Evolutionary conservation across 345 rosid species (phyloP), one percentile per base, ranked within the genome.

Genomic region (Excoecaria agallocha): DNA sequence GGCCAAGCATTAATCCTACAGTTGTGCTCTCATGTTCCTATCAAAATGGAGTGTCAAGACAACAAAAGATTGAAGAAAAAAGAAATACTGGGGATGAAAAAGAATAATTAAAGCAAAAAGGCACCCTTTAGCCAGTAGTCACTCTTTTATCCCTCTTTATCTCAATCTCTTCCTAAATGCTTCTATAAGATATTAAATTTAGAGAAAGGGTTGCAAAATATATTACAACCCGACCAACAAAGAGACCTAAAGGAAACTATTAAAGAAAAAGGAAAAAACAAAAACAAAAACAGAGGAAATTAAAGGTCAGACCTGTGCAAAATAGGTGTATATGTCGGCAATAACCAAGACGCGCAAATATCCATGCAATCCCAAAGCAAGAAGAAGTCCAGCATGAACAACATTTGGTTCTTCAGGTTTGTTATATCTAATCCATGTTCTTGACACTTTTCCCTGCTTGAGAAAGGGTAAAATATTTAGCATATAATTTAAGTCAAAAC

Each of bases 11-110:
- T 82, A 94, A 77, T 30, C 98, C 98, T 35, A 91, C 93, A 2
- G 93, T 89, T 65, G 98, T 94, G 85, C 89, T 86, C 79, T 94
- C 98, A 84, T 94, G 98, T 78, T 90, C 94, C 98, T 94, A 70
- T 59, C 17, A 43, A 63, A 74, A 58, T 50, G 39, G 74, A 72
- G 70, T 50, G 79, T 63, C 70, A 77, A 49, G 48, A 39, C 66
- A 79, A 50, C 57, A 50, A 8, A 8, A 43, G 46, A 43, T 43
- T 4, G 30, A 19, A 38, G 66, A 78, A 70, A 35, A 77, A 67
- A 68, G 67, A 12, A 52, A 1, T n/a, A 2, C 51, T 73, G 19
- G n/a, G 22, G 25, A 25, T 56, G 2, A 24, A 1, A 11, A 12
- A 48, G 37, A 54, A 13, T 30, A 72, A 54, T 12, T 3, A 48